Base-by-base conservation (phyloP, 805 yeast species). In the Starmerella sirachaensis region DNA sequence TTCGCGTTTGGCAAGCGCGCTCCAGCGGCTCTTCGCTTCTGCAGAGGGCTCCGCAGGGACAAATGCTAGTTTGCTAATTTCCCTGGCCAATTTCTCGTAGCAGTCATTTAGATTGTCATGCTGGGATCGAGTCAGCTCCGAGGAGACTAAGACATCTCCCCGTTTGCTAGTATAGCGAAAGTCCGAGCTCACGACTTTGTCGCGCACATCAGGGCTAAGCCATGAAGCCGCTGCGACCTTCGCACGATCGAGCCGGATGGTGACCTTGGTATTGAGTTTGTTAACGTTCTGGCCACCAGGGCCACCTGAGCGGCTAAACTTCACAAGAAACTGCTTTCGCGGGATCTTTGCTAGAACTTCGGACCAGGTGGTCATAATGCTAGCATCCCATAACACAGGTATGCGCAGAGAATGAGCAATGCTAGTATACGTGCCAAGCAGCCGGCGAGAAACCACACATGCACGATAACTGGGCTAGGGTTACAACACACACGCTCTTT, bases 211-310 rank as follows among this genome's bases (percentile, higher is more conserved):
- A 4, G 38, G 43, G 1, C 91, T 88, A 3, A 80, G 65, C 85
- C 86, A 78, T 5, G 51, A 42, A 1, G 69, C 68, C 1, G 51
- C 45, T 2, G 64, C 56, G 68, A 82, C 67, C 24, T 62, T 54
- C 5, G 56, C 56, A 0, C 63, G 55, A 6, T 54, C 57, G 39
- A 76, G 49, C 5, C 70, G 60, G 14, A 82, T 53, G 0, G 82
- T 75, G 6, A 85, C 82, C 50, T 81, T 77, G 1, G 80, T 68
- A 21, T 62, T 65, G 40, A 60, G 64, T 49, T 82, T 82, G 56
- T 82, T 82, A 9, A 83, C 93, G 51, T 83, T 78, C 49, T 82
- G 93, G 0, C 94, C 94, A 1, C 94, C 93, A 0, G 93, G 83
- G 0, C 93, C 93, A 23, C 85, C 72, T 0, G 91, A 69, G 41